Base-by-base conservation (phyloP, 306 rosid genomes). In the Cucurbita argyrosperma region DNA sequence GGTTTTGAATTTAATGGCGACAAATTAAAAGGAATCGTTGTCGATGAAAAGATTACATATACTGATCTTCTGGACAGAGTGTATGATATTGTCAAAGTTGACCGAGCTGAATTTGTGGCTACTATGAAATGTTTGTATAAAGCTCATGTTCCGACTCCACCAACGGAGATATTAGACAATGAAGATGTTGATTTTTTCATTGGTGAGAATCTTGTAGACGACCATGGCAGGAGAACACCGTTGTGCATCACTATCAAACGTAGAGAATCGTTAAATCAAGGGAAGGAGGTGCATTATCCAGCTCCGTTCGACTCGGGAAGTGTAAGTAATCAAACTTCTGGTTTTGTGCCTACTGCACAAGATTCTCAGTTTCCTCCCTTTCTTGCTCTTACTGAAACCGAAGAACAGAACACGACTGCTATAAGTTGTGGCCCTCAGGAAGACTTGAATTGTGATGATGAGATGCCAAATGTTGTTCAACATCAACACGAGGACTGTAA, bases 131-230 rank as follows among this genome's bases (percentile, higher is more conserved):
- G 74, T 50, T 15, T 70, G 39, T 70, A 70, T 9, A 70, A 70
- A 70, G 74, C 74, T 30, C 74, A 70, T 14, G 59, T 70, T 3
- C 60, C 74, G 15, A 70, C 74, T 15, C 74, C 74, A 70, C 74
- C 60, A 49, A 70, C 74, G 8, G 74, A 70, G 45, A 70, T 70
- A 26, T 47, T 70, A 70, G 74, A 70, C 60, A 9, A 70, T 30
- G 74, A 70, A 49, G 74, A 70, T 70, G 60, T 70, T 23, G 60
- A 70, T 8, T 70, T 70, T 70, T 70, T 70, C 59, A 51, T 70
- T 2, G 74, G 74, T 16, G 74, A 70, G 59, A 70, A 70, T 70
- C 59, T 70, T 70, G 74, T 70, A 70, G 74, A 70, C 3, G 60
- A 70, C 30, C 74, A 51, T 51, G 10, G 74, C 58, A 50, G 74